These are phyloP conservation scores for Hygrophorus pudorinus DNA, from an alignment of 768 basidiomycete species.

Conservation along the genomic window DNA sequence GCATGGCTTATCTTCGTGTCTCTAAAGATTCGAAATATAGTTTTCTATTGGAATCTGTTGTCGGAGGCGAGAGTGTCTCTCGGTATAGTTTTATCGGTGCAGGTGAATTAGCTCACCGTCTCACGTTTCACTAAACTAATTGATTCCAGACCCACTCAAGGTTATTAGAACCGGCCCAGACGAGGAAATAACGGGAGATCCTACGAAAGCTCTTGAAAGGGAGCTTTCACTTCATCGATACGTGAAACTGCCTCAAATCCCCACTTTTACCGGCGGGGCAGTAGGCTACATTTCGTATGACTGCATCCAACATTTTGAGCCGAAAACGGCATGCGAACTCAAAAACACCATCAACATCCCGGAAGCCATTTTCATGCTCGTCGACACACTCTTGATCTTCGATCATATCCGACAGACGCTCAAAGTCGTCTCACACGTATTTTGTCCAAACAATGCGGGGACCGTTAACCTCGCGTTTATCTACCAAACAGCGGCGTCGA, in stretches of 20 bases:
- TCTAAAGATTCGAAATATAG: slow-evolving; percentile 90
- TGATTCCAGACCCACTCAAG: slow-evolving; percentile 75
- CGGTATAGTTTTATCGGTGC: slow-evolving; percentile 96
- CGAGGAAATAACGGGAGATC: slow-evolving; percentile 80
- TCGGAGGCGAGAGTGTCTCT: slow-evolving; percentile 82
- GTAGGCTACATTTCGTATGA: slow-evolving; percentile 98
- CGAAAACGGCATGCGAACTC: slow-evolving; percentile 71
- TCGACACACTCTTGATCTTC: slow-evolving; percentile 91
- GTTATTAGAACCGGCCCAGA: slow-evolving; percentile 81
- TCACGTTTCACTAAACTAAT: background rate
- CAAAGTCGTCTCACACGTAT: slow-evolving; percentile 95
- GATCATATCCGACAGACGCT: slow-evolving; percentile 94
- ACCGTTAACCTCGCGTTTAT: slow-evolving; percentile 66
- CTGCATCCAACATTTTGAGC: slow-evolving; percentile 94
- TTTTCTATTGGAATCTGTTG: slow-evolving; percentile 89
- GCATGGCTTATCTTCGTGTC: slow-evolving; percentile 90
- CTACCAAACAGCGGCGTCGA: slow-evolving; percentile 81
- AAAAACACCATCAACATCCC: slow-evolving; percentile 81
- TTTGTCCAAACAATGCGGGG: slow-evolving; percentile 63
- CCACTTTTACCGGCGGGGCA: slow-evolving; percentile 94
- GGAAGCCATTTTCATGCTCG: slow-evolving; percentile 94
- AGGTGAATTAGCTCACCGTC: slow-evolving; percentile 37
- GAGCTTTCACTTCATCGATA: slow-evolving; percentile 84
- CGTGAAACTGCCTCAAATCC: slow-evolving; percentile 82
- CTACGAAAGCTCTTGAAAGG: slow-evolving; percentile 72